phyloP scores from a whole-genome alignment of 495 filamentous ascomycete species.

The Viridothelium virens region DNA sequence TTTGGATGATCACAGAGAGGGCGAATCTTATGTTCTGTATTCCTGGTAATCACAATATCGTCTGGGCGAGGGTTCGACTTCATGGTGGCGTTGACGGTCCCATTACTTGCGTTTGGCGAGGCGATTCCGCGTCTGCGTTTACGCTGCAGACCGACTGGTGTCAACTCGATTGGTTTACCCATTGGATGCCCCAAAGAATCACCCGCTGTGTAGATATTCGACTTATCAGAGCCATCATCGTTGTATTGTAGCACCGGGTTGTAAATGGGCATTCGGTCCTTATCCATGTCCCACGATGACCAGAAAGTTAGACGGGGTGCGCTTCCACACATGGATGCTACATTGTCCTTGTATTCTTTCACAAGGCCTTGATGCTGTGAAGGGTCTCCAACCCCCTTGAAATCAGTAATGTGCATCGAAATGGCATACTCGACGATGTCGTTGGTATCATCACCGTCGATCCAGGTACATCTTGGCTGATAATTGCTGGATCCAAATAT shows the following conservation, averaged over 20 bases:
- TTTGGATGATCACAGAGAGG: not conserved
- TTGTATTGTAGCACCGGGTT: not conserved
- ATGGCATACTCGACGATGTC: constrained; percentile 15
- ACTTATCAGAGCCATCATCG: not conserved
- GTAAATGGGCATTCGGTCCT: not conserved
- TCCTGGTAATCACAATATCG: not conserved
- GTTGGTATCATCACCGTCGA: constrained; percentile 15
- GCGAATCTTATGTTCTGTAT: not conserved
- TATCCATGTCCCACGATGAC: not conserved
- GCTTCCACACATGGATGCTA: constrained; percentile 12
- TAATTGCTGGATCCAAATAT: constrained; percentile 6
- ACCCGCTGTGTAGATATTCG: not conserved
- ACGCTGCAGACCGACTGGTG: not conserved
- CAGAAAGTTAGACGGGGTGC: constrained; percentile 9
- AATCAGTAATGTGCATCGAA: constrained; percentile 16
- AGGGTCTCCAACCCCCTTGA: not conserved
- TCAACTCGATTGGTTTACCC: not conserved
- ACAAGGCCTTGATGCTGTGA: not conserved
- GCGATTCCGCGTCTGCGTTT: not conserved
- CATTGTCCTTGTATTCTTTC: constrained; percentile 15
- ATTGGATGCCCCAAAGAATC: not conserved
- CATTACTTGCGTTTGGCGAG: not conserved
- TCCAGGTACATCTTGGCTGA: constrained; percentile 14
- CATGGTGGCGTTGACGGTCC: not conserved
- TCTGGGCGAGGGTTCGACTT: not conserved